Base-by-base conservation (phyloP, 2,329 filamentous ascomycete genomes). In the Penicillium expansum region DNA sequence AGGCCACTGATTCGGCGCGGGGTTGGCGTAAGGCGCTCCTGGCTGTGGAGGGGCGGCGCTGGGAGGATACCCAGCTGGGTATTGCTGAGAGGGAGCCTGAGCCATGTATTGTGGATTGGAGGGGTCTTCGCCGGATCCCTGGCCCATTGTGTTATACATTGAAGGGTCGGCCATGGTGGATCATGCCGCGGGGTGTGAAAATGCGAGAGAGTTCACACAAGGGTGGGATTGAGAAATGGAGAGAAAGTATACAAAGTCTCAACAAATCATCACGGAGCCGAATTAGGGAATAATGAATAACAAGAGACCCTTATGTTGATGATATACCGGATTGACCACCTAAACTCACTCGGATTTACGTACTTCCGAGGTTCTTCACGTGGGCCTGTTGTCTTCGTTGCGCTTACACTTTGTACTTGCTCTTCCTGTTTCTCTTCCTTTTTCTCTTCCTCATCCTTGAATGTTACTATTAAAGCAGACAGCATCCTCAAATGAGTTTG, bases 41-140 rank as follows among this genome's bases (percentile, higher is more conserved):
- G 71, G 66, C 55, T 77, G 76, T n/a, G 68, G 68, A 59, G 76
- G 71, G 50, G 72, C 70, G 52, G 73, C 67, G 49, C 72, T 68
- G 43, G 75, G 71, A 57, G 67, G 57, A 45, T 62, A 62, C 3
- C 73, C 73, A 55, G 74, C 63, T 56, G 74, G 65, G 47, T 70
- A 68, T 71, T 86, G 86, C 66, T 85, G 83, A 62, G 79, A 78
- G 57, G 77, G 77, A 48, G 80, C 33, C 18, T 67, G 81, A 9
- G 66, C 71, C 44, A 54, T 54, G 78, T 71, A 76, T 71, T 74
- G 80, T 75, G 67, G 82, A 76, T 73, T 85, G 74, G 74, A 83
- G 79, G 69, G 83, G 77, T 80, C 76, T 62, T 86, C 82, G 62
- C 67, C 67, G 60, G 71, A 45, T 33, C 27, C 67, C 61, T 74